A percentile compares a stretch with the other conserved stretches of the same genome.
These are phyloP conservation scores for Tulasnella sp. DNA, from an alignment of 768 basidiomycete species.

Conservation along the genomic window DNA sequence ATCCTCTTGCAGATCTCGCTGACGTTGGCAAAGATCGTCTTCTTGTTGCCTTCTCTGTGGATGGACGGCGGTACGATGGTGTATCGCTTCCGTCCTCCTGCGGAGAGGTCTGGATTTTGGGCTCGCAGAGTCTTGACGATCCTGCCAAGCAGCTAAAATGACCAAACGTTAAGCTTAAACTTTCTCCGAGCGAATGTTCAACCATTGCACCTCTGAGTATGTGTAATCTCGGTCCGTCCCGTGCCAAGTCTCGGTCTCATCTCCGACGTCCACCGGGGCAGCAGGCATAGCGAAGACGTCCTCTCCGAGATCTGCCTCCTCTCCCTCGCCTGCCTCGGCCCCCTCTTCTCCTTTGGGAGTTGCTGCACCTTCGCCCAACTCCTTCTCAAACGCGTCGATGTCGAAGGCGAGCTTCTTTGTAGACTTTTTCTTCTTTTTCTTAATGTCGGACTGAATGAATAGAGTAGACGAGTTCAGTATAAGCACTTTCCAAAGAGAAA, in stretches of 20 bases:
- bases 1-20: conserved; percentile 97
- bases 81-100: conserved; percentile 82
- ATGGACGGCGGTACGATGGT: conserved; percentile 87
- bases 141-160: conserved; percentile 86
- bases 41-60: conserved; percentile 87
- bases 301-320: conserved; percentile 74
- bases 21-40: conserved; percentile 93
- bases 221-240: conserved; percentile 90
- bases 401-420: conserved; percentile 86
- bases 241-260: too few relatives aligned
- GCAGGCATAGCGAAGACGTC: conserved; percentile 56
- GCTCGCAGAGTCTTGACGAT: conserved; percentile 88
- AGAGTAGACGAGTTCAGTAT: neutral
- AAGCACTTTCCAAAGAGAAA: neutral
- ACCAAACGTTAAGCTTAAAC: neutral
- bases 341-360: conserved; percentile 36
- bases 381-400: conserved; percentile 90
- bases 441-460: conserved; percentile 21
- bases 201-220: conserved; percentile 64
- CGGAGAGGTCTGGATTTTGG: conserved; percentile 80
- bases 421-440: conserved; percentile 34
- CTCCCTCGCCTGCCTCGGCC: conserved; percentile 44
- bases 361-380: conserved; percentile 39
- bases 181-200: neutral
- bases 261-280: too few relatives aligned